phyloP scores from a whole-genome alignment of 495 filamentous ascomycete species.

The Parathielavia appendiculata region DNA sequence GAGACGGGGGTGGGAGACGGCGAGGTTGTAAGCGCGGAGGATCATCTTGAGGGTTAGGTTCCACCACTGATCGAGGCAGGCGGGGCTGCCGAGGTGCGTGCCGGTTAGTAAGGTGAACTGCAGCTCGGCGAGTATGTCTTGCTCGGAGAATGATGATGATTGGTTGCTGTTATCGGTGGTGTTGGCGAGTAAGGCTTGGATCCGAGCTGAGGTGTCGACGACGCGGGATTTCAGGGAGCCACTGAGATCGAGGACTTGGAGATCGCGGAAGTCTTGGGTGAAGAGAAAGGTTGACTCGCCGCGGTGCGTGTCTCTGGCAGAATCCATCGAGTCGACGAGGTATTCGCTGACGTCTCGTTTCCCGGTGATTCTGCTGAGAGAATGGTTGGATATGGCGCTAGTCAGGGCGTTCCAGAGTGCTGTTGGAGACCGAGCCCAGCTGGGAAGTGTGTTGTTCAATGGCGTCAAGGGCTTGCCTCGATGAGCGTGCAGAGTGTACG shows the following conservation, averaged over 20 bases:
- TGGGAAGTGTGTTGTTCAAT: not conserved
- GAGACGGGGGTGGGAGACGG: conserved; percentile 51
- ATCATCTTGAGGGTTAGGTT: conserved; percentile 60
- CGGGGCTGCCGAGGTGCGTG: conserved; percentile 74
- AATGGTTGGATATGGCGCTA: conserved; percentile 39
- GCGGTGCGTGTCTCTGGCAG: conserved; percentile 18
- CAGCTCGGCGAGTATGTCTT: conserved; percentile 73
- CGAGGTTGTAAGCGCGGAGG: conserved; percentile 61
- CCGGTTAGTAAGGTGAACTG: conserved; percentile 82
- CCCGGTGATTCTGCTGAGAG: conserved; percentile 49
- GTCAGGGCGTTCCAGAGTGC: conserved; percentile 46
- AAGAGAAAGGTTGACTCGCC: conserved; percentile 50
- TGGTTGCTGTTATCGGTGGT: not conserved
- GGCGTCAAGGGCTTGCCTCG: not conserved
- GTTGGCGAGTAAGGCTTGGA: conserved; percentile 24
- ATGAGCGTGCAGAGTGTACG: conserved; percentile 30
- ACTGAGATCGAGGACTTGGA: conserved; percentile 57
- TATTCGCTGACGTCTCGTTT: conserved; percentile 40
- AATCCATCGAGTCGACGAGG: conserved; percentile 47
- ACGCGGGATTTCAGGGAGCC: conserved; percentile 13
- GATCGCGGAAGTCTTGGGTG: conserved; percentile 57
- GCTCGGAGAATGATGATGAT: conserved; percentile 15
- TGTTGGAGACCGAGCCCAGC: conserved; percentile 15
- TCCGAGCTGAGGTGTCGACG: conserved; percentile 32
- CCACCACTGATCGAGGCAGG: conserved; percentile 87